phyloP scores from a whole-genome alignment of 1,284 basidiomycete species.

The Trichosporon coremiiforme region DNA sequence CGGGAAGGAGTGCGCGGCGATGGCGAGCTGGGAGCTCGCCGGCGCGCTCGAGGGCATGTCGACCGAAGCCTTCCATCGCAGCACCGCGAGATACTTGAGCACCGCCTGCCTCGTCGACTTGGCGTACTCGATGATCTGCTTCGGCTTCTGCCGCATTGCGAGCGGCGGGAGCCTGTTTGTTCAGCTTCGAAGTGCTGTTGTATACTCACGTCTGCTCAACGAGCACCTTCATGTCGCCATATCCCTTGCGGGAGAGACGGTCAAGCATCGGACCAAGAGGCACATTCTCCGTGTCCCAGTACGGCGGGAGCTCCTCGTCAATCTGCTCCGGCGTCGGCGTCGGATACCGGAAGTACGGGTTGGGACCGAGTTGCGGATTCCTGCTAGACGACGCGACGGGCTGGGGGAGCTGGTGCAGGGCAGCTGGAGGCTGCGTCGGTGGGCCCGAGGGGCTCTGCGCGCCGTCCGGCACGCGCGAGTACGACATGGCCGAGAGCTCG shows the following conservation, averaged over 20 bases:
- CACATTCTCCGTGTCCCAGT: slow-evolving; percentile 47
- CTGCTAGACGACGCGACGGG: slow-evolving; percentile 29
- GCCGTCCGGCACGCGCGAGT: slow-evolving; percentile 13
- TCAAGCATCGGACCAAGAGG: slow-evolving; percentile 45
- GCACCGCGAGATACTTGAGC: slow-evolving; percentile 51
- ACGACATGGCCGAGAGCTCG: neutral
- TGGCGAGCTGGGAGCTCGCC: slow-evolving; percentile 9
- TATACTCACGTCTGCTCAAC: slow-evolving; percentile 44
- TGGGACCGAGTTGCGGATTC: slow-evolving; percentile 48
- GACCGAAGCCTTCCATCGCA: slow-evolving; percentile 52
- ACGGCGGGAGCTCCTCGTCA: slow-evolving; percentile 50
- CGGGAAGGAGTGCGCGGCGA: slow-evolving; percentile 39
- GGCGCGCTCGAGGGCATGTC: slow-evolving; percentile 35
- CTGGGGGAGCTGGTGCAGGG: slow-evolving; percentile 29
- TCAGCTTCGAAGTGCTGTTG: neutral
- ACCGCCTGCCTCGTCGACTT: slow-evolving; percentile 48
- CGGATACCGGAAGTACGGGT: slow-evolving; percentile 50
- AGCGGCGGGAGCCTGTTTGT: slow-evolving; percentile 34
- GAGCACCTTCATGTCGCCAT: slow-evolving; percentile 44
- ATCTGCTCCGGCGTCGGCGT: slow-evolving; percentile 45
- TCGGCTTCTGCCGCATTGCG: slow-evolving; percentile 40
- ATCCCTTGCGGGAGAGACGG: slow-evolving; percentile 42
- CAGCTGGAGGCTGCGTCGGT: slow-evolving; percentile 6
- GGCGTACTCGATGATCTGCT: slow-evolving; percentile 50
- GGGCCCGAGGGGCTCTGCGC: slow-evolving; percentile 2